Conservation (phyloP, 306 rosid species). For the Coriaria nepalensis region DNA sequence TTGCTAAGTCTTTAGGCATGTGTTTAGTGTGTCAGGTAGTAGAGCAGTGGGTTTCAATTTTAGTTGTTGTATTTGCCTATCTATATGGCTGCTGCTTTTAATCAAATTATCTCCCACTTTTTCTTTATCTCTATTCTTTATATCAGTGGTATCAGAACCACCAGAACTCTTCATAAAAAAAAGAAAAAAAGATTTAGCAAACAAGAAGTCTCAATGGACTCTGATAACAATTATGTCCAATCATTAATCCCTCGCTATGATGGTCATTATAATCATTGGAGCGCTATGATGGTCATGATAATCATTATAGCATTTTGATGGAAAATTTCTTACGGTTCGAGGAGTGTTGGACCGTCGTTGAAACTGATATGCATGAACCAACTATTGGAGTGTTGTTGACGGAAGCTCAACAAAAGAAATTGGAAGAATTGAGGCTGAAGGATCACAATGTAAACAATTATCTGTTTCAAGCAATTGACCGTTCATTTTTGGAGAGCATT, state of each 20-base stretch:
- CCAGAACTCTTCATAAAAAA: too few relatives aligned
- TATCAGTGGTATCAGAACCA: too few relatives aligned
- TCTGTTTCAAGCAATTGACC: not conserved
- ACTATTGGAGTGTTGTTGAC: not conserved
- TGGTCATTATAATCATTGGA: not conserved
- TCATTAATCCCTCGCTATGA: not conserved
- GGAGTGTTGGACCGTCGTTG: not conserved
- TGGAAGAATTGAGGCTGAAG: not conserved
- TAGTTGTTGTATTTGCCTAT: too few relatives aligned
- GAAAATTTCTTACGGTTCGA: not conserved
- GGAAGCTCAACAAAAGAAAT: not conserved
- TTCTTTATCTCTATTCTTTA: too few relatives aligned
- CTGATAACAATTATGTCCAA: not conserved
- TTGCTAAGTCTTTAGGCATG: too few relatives aligned
- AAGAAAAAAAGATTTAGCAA: too few relatives aligned
- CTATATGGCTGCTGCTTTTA: too few relatives aligned
- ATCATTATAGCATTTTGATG: not conserved
- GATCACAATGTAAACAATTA: not conserved
- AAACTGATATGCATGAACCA: not conserved
- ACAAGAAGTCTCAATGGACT: too few relatives aligned
- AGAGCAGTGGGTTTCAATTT: too few relatives aligned
- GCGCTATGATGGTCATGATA: not conserved
- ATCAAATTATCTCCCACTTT: too few relatives aligned
- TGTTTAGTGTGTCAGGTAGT: too few relatives aligned
- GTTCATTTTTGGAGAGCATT: not conserved